A percentile compares a stretch with the other conserved stretches of the same genome.
Conservation (phyloP, 2,329 filamentous ascomycete species). For the Ceratocystis destructans region DNA sequence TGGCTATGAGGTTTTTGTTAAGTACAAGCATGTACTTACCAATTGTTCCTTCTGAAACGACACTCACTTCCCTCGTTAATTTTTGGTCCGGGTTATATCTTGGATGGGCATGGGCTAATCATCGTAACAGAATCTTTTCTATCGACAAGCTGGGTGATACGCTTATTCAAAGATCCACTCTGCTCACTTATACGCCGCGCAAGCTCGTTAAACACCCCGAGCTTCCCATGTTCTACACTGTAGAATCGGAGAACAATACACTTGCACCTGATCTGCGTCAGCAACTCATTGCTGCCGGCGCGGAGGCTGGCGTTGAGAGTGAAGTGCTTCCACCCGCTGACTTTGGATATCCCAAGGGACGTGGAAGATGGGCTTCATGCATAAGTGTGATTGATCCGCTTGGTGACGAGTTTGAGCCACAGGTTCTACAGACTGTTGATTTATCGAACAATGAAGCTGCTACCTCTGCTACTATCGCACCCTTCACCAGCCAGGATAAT, state of each 20-base stretch:
- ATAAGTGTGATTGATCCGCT: conserved; percentile 77
- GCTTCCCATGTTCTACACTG: conserved; percentile 79
- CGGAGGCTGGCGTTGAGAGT: conserved; percentile 57
- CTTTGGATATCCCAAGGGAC: conserved; percentile 76
- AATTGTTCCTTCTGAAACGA: conserved; percentile 95
- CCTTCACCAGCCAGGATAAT: conserved; percentile 77
- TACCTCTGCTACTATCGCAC: conserved; percentile 68
- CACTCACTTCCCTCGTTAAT: conserved; percentile 20
- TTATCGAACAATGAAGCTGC: conserved; percentile 83
- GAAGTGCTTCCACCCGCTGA: conserved; percentile 59
- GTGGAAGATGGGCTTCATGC: conserved; percentile 87
- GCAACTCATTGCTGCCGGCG: conserved; percentile 60
- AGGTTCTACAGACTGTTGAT: conserved; percentile 63
- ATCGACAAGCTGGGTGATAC: conserved; percentile 78
- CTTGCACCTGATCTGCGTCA: conserved; percentile 64
- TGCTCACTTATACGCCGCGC: conserved; percentile 79
- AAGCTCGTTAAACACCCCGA: conserved; percentile 80
- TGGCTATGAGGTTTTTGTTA: conserved; percentile 41
- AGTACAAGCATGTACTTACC: conserved; percentile 40
- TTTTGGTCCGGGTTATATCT: conserved; percentile 19
- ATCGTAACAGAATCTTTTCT: conserved; percentile 58
- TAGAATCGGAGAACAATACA: conserved; percentile 86
- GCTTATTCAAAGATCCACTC: conserved; percentile 71
- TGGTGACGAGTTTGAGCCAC: conserved; percentile 34
- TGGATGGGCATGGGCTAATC: conserved; percentile 26